Evolutionary conservation across 2,329 filamentous ascomycete species (phyloP).

Genomic region (Colletotrichum sp.): DNA sequence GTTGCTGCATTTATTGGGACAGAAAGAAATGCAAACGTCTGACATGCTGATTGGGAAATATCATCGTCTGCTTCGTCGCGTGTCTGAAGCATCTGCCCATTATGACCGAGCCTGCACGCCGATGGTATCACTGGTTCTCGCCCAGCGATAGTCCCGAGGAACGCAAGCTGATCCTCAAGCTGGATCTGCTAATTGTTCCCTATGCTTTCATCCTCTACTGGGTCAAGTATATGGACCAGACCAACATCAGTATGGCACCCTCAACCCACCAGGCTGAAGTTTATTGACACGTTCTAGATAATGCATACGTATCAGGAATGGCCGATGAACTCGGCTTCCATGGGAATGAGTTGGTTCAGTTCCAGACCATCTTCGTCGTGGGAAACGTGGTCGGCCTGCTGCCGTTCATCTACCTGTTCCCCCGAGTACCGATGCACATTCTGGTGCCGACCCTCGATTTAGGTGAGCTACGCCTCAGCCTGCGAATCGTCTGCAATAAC

Average conservation of each 20-base stretch:
- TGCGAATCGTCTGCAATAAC: fast-evolving
- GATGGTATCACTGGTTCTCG: conserved; percentile 48
- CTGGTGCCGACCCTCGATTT: conserved; percentile 57
- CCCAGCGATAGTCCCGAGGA: conserved; percentile 54
- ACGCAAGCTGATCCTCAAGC: conserved; percentile 56
- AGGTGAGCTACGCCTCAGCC: not conserved
- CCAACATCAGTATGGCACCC: conserved; percentile 50
- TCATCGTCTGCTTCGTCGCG: too few relatives aligned
- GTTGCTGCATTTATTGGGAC: too few relatives aligned
- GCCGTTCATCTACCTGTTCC: conserved; percentile 58
- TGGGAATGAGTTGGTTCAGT: not conserved
- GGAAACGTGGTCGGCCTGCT: conserved; percentile 57
- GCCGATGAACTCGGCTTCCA: conserved; percentile 3
- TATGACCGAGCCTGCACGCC: not conserved
- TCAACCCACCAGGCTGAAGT: too few relatives aligned
- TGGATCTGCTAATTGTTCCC: conserved; percentile 60
- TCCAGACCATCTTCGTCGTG: conserved; percentile 23
- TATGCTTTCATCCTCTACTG: conserved; percentile 62
- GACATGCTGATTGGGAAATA: too few relatives aligned
- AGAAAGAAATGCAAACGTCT: too few relatives aligned
- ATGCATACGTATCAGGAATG: conserved; percentile 12
- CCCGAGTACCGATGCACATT: conserved; percentile 50
- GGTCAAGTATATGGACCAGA: conserved; percentile 61
- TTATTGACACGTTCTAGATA: not conserved
- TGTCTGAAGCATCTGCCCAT: not conserved